Percentiles rank a stretch among this genome's conserved stretches.
phyloP scores from a whole-genome alignment of 163 green algal genomes.

The Chlorella variabilis region DNA sequence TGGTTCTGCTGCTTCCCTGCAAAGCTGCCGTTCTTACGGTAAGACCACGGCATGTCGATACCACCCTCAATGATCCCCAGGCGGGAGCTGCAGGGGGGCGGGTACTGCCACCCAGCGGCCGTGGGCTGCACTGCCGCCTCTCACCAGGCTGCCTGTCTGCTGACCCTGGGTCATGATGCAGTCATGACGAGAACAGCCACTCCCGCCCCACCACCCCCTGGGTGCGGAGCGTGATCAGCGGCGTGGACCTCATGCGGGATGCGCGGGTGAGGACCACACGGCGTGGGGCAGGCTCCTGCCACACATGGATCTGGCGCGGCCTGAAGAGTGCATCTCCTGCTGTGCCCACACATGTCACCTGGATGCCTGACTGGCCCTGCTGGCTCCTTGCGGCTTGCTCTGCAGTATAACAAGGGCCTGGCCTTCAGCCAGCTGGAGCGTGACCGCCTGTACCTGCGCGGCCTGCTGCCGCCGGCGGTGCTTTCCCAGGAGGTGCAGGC shows the following conservation, averaged over 20 bases:
- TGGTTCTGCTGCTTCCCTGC: not conserved
- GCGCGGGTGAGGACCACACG: slow-evolving; percentile 19
- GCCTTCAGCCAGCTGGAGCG: slow-evolving; percentile 89
- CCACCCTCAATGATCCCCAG: no score
- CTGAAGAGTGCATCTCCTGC: no score
- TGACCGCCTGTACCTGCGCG: slow-evolving; percentile 87
- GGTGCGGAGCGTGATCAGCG: slow-evolving; percentile 82
- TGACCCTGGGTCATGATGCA: no score
- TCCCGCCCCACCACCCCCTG: slow-evolving; percentile 66
- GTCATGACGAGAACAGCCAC: slow-evolving; percentile 35
- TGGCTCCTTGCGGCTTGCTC: not conserved
- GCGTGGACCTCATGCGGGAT: slow-evolving; percentile 86
- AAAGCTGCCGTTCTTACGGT: not conserved
- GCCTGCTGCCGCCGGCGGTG: slow-evolving; percentile 89
- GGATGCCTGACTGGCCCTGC: not conserved
- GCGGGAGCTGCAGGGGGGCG: no score
- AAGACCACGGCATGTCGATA: no score
- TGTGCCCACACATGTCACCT: not conserved
- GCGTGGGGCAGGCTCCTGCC: no score
- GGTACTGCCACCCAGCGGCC: no score
- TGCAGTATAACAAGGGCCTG: slow-evolving; percentile 93
- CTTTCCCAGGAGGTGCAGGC: slow-evolving; percentile 85
- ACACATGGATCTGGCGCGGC: no score
- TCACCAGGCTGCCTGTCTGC: no score
- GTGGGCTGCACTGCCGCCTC: no score